These are phyloP conservation scores for Solanum sitiens DNA, from an alignment of 257 asterid species.

Conservation along the genomic window DNA sequence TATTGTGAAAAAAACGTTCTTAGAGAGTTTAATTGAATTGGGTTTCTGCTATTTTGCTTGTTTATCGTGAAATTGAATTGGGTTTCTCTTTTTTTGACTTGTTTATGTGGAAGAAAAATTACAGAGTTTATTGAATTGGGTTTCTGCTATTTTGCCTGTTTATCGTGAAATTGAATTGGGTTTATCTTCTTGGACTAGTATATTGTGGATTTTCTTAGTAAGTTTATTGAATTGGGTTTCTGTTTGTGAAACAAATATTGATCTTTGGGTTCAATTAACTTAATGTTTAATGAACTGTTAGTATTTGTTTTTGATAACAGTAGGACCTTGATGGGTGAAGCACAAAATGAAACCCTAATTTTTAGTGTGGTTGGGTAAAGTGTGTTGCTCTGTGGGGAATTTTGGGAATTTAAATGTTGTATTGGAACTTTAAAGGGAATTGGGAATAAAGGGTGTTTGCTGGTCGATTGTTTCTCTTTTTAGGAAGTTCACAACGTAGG, in stretches of 20 bases:
- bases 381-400: not conserved
- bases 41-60: not conserved
- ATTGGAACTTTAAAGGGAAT: not conserved
- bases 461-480: not conserved
- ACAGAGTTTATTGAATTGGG: not conserved
- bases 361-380: not conserved
- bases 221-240: not conserved
- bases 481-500: slow-evolving; percentile 76
- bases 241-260: not conserved
- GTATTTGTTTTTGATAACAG: not conserved
- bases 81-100: not conserved
- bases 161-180: not conserved
- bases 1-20: not conserved
- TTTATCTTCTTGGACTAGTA: not conserved
- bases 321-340: not conserved
- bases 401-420: not conserved
- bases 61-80: not conserved
- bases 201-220: not conserved
- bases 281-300: not conserved
- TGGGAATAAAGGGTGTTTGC: slow-evolving; percentile 1
- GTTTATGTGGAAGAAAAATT: not conserved
- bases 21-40: not conserved
- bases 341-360: not conserved
- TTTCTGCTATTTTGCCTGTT: not conserved
- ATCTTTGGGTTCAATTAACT: not conserved